phyloP scores from a whole-genome alignment of 169 alveolate species.

The Toxoplasma gondii region DNA sequence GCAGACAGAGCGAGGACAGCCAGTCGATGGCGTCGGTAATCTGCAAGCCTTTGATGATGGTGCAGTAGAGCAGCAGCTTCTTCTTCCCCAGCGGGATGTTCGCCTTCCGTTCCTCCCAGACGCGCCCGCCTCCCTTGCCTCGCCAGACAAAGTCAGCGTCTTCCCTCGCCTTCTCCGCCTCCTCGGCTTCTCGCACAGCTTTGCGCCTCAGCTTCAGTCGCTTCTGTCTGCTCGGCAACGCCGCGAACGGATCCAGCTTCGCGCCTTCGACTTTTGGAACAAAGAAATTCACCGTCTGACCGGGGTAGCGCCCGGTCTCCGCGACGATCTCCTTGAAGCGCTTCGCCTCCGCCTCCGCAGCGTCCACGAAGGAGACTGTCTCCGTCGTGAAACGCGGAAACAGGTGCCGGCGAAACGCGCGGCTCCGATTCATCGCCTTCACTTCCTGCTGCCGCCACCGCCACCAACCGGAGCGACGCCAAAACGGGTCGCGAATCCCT shows the following conservation, averaged over 20 bases:
- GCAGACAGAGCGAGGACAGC: conserved; percentile 46
- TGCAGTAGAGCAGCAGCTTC: conserved; percentile 50
- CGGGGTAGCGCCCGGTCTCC: background rate
- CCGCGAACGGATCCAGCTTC: background rate
- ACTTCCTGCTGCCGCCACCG: conserved; percentile 51
- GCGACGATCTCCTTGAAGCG: background rate
- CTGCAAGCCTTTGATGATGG: conserved; percentile 30
- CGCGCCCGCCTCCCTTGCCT: conserved; percentile 42
- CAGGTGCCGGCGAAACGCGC: conserved; percentile 2
- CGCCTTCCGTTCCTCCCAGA: conserved; percentile 37
- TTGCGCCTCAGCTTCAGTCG: background rate
- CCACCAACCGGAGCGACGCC: conserved; percentile 60
- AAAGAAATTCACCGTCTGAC: background rate
- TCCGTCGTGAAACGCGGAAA: conserved; percentile 26
- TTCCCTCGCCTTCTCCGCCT: background rate
- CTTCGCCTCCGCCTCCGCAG: background rate
- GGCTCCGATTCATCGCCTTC: background rate
- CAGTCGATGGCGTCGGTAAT: conserved; percentile 55
- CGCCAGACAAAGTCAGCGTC: background rate
- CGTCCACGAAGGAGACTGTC: background rate
- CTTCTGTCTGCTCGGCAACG: background rate
- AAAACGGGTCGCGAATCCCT: conserved; percentile 41
- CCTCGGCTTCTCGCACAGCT: background rate
- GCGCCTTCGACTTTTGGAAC: conserved; percentile 29
- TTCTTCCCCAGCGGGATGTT: conserved; percentile 48